These are phyloP conservation scores for Botrytis byssoidea DNA, from an alignment of 2,329 filamentous ascomycete species.

Conservation along the genomic window DNA sequence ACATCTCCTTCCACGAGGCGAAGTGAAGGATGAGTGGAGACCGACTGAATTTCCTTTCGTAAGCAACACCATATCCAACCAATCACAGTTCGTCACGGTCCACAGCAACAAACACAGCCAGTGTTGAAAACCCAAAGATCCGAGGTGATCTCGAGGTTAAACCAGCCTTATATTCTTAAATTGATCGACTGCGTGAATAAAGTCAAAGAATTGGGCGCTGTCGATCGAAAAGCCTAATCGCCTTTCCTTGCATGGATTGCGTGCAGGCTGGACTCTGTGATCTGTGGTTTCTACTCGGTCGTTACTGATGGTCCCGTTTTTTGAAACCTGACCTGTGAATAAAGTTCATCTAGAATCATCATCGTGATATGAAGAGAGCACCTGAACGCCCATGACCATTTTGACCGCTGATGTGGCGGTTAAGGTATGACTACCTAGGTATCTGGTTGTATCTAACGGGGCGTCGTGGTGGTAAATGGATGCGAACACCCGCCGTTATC, in stretches of 20 bases:
- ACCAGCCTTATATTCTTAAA: neutral
- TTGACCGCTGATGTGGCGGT: slow-evolving; percentile 1
- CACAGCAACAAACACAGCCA: neutral
- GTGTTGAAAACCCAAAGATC: neutral
- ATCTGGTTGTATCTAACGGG: neutral
- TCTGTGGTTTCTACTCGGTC: neutral
- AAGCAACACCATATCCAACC: neutral
- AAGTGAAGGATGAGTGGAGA: neutral
- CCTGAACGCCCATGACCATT: neutral
- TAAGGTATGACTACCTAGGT: neutral
- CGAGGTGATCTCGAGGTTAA: neutral
- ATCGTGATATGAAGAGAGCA: neutral
- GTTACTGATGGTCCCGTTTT: too few species aligned
- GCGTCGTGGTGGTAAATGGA: neutral
- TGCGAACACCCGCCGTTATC: neutral
- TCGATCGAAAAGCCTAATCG: neutral
- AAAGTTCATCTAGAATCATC: neutral
- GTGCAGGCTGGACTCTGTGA: neutral
- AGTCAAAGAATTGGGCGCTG: neutral
- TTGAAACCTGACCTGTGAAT: neutral
- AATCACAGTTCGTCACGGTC: neutral
- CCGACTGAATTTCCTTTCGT: neutral
- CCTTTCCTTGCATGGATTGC: neutral
- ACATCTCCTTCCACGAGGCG: neutral
- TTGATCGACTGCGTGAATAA: neutral